Evolutionary conservation across 2,329 filamentous ascomycete species (phyloP).

Genomic region (Xylaria sp.): DNA sequence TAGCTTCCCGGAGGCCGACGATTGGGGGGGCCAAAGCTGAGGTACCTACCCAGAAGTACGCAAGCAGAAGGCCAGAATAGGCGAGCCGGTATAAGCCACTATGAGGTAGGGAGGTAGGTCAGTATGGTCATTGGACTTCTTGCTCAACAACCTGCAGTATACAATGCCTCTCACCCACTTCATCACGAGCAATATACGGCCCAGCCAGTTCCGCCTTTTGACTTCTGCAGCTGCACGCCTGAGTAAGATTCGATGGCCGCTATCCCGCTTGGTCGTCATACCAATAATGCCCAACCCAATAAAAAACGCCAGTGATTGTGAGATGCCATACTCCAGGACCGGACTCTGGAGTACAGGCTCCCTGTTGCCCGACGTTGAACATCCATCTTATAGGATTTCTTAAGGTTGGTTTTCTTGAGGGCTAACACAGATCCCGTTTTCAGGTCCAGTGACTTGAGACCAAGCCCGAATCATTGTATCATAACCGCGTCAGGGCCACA

Average conservation of each 20-base stretch:
- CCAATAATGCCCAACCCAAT: constrained; percentile 32
- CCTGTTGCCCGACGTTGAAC: constrained; percentile 1
- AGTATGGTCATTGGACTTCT: background rate
- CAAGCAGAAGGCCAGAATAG: background rate
- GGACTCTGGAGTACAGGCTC: background rate
- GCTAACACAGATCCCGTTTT: constrained; percentile 4
- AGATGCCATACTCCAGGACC: background rate
- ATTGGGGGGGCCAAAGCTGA: background rate
- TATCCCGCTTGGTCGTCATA: constrained; percentile 23
- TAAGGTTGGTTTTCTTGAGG: background rate
- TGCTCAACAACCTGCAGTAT: constrained; percentile 6
- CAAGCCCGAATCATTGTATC: constrained; percentile 2
- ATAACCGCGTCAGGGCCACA: background rate
- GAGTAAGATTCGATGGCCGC: constrained; percentile 38
- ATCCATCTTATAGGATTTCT: background rate
- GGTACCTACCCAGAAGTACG: background rate
- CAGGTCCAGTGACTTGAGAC: background rate
- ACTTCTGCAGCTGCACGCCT: constrained; percentile 36
- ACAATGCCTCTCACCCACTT: constrained; percentile 17
- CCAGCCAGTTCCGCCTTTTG: constrained; percentile 14
- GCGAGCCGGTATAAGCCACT: background rate
- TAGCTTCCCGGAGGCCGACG: background rate
- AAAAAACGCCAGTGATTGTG: background rate
- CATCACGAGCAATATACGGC: background rate
- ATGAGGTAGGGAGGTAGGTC: background rate